Percentiles rank a stretch among this genome's conserved stretches.
phyloP scores from a whole-genome alignment of 148 eudicot genomes.

The Polygonum aviculare region DNA sequence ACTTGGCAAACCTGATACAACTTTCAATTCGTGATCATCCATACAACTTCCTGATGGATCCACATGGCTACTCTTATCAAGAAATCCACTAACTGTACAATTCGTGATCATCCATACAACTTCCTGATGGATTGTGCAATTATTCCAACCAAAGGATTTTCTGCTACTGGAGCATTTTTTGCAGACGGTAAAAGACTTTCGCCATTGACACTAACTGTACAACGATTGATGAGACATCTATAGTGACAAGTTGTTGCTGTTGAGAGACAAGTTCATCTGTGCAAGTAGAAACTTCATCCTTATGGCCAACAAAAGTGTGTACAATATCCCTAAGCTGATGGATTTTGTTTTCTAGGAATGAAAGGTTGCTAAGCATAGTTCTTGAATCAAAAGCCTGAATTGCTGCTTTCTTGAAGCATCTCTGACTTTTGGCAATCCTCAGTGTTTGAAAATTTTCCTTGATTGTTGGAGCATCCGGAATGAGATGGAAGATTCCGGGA shows the following conservation, averaged over 20 bases:
- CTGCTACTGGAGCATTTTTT: conserved; percentile 19
- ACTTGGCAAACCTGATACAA: too few species aligned
- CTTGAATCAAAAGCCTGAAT: conserved; percentile 40
- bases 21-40: conserved; percentile 44
- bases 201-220: conserved; percentile 51
- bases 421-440: conserved; percentile 21
- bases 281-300: conserved; percentile 19
- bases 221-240: conserved; percentile 51
- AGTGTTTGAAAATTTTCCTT: conserved; percentile 14
- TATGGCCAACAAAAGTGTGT: conserved; percentile 25
- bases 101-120: conserved; percentile 35
- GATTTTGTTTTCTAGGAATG: conserved; percentile 50
- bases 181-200: conserved; percentile 54
- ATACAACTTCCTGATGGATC: conserved; percentile 19
- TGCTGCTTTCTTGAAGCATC: neutral
- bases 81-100: neutral
- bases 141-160: conserved; percentile 14
- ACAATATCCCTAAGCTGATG: conserved; percentile 57
- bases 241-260: conserved; percentile 51
- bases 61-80: conserved; percentile 22
- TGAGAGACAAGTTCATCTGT: conserved; percentile 36
- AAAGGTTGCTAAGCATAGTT: conserved; percentile 37
- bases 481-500: conserved; percentile 13
- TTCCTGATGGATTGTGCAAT: conserved; percentile 19
- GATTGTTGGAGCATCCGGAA: conserved; percentile 9